Evolutionary conservation across 2,329 filamentous ascomycete genomes (phyloP).

Genomic region (Cercospora sojina): DNA sequence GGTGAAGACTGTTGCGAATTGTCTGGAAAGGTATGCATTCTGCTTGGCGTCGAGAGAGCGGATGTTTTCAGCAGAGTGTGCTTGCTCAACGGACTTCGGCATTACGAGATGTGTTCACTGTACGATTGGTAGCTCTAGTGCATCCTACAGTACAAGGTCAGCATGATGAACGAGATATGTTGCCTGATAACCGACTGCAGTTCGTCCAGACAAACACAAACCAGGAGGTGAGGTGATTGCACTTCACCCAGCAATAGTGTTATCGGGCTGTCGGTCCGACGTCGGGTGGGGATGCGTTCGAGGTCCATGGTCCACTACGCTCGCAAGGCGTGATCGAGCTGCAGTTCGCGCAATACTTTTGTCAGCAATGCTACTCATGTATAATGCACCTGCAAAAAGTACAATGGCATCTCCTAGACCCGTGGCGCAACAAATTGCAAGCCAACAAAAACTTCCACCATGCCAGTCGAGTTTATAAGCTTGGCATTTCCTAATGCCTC

Average conservation of each 20-base stretch:
- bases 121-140: neutral
- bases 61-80: neutral
- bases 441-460: slow-evolving; percentile 7
- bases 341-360: slow-evolving; percentile 20
- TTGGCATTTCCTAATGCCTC: slow-evolving; percentile 58
- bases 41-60: neutral
- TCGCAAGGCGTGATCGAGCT: slow-evolving; percentile 22
- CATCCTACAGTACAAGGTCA: neutral
- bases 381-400: slow-evolving; percentile 6
- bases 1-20: neutral
- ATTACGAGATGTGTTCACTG: neutral
- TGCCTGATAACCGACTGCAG: neutral
- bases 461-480: slow-evolving; percentile 56
- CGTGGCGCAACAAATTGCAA: neutral
- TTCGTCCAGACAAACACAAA: neutral
- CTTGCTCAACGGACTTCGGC: neutral
- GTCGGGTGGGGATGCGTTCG: slow-evolving; percentile 15
- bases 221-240: neutral
- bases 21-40: neutral
- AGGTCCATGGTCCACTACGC: slow-evolving; percentile 10
- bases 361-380: slow-evolving; percentile 11
- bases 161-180: neutral
- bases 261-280: slow-evolving; percentile 14
- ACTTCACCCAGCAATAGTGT: neutral
- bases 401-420: neutral